Conservation (phyloP, 1,284 basidiomycete species). For the Ceratobasidium papillatum region DNA sequence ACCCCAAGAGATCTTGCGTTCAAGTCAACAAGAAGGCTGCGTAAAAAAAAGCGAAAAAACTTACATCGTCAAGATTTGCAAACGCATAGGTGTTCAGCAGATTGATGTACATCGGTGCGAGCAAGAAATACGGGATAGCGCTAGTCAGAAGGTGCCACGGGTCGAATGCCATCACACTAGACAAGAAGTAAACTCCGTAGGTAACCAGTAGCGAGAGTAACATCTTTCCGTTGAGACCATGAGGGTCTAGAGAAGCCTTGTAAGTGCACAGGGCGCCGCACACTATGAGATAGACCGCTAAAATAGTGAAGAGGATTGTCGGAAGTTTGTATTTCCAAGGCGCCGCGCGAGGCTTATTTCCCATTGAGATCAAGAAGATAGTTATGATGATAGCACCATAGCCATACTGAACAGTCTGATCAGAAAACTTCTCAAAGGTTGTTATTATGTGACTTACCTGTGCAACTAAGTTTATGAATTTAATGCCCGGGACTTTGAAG, state of each 20-base stretch:
- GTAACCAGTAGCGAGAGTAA: slow-evolving; percentile 86
- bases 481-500: slow-evolving; percentile 75
- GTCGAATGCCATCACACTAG: slow-evolving; percentile 89
- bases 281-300: slow-evolving; percentile 87
- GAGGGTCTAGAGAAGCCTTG: slow-evolving; percentile 68
- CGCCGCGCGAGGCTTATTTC: slow-evolving; percentile 86
- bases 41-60: slow-evolving; percentile 46
- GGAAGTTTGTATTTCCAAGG: slow-evolving; percentile 87
- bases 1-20: slow-evolving; percentile 81
- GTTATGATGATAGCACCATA: slow-evolving; percentile 86
- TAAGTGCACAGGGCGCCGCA: slow-evolving; percentile 75
- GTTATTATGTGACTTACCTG: slow-evolving; percentile 60
- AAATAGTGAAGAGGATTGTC: slow-evolving; percentile 76
- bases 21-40: background rate
- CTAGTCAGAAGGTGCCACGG: slow-evolving; percentile 94
- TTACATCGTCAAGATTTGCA: slow-evolving; percentile 81
- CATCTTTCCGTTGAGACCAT: slow-evolving; percentile 69
- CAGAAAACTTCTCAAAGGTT: slow-evolving; percentile 34
- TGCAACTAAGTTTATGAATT: slow-evolving; percentile 79
- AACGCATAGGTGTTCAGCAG: slow-evolving; percentile 88
- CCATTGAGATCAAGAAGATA: slow-evolving; percentile 95
- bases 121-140: slow-evolving; percentile 87
- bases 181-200: slow-evolving; percentile 83
- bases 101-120: slow-evolving; percentile 90
- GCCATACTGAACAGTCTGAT: slow-evolving; percentile 66